These are phyloP conservation scores for Cyclotella atomus DNA, from an alignment of 108 stramenopile genomes.

Conservation along the genomic window DNA sequence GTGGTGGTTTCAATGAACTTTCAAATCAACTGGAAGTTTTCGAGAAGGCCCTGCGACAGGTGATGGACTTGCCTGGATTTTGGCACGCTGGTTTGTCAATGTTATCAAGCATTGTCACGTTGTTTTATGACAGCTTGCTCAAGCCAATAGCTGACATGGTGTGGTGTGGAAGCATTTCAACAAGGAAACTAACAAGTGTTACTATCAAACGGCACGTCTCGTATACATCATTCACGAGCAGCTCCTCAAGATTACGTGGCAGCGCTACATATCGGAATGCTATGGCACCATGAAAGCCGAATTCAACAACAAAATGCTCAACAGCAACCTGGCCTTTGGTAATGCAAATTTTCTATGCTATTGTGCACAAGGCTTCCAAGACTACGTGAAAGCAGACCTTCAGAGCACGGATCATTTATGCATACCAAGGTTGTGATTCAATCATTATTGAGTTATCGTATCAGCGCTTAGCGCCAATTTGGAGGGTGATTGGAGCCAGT, in stretches of 20 bases:
- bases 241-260: neutral
- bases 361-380: neutral
- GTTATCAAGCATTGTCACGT: neutral
- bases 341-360: neutral
- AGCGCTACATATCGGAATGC: neutral
- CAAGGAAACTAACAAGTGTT: neutral
- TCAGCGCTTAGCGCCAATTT: neutral
- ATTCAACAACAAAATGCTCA: neutral
- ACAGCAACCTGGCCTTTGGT: neutral
- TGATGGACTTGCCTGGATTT: neutral
- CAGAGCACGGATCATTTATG: no score
- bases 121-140: neutral
- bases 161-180: neutral
- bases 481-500: neutral
- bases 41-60: neutral
- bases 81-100: neutral
- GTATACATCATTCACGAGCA: neutral
- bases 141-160: neutral
- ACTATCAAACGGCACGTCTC: neutral
- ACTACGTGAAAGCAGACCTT: neutral
- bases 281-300: neutral
- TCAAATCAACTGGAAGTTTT: neutral
- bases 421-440: neutral
- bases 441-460: neutral
- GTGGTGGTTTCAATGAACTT: neutral